phyloP scores from a whole-genome alignment of 805 yeast genomes.

The Metschnikowia santaceciliae region DNA sequence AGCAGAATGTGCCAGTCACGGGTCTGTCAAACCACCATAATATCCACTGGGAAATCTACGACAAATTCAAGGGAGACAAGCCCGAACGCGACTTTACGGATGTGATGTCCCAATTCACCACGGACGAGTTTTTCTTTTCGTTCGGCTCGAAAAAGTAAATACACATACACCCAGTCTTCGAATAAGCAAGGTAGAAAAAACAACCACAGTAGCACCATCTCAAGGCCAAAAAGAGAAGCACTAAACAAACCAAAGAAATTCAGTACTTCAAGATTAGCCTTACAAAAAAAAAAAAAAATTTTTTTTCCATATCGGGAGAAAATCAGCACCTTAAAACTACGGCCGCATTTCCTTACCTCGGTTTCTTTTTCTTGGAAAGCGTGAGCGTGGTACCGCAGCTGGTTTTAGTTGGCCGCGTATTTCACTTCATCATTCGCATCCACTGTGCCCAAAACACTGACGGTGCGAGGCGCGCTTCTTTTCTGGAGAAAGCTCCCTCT shows the following conservation, averaged over 20 bases:
- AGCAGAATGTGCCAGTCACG: background rate
- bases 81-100: constrained; percentile 1
- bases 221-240: too few relatives aligned
- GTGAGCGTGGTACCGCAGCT: background rate
- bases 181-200: background rate
- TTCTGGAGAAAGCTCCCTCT: background rate
- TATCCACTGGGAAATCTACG: background rate
- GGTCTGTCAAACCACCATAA: background rate
- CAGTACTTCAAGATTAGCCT: too few relatives aligned
- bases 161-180: background rate
- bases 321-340: too few relatives aligned
- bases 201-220: too few relatives aligned
- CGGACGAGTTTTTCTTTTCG: constrained; percentile 13
- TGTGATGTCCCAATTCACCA: constrained; percentile 8
- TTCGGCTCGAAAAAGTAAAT: constrained; percentile 6
- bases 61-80: background rate
- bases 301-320: too few relatives aligned
- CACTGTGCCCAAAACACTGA: constrained; percentile 2
- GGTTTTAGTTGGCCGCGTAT: background rate
- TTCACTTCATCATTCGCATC: constrained; percentile 3
- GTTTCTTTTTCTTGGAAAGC: too few relatives aligned
- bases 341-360: too few relatives aligned
- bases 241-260: too few relatives aligned
- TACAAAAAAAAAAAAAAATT: too few relatives aligned
- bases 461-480: constrained; percentile 5